These are phyloP conservation scores for Arxiozyma heterogenica DNA, from an alignment of 1,139 yeast species.

Conservation along the genomic window DNA sequence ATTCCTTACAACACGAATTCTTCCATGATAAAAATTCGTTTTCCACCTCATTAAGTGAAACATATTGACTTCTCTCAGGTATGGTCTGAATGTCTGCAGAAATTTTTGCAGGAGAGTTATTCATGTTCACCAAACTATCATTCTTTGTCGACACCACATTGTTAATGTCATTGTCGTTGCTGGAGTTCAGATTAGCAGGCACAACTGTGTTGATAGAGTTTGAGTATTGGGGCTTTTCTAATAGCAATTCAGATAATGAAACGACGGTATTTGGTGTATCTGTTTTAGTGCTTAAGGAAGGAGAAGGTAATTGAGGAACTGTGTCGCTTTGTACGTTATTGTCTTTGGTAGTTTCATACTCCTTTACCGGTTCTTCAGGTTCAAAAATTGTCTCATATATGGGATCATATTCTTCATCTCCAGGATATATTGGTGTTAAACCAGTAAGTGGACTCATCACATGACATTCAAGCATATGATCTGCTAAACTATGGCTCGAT, in stretches of 20 bases:
- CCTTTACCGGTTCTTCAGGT: not conserved
- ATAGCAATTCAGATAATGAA: not conserved
- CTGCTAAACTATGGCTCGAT: constrained; percentile 13
- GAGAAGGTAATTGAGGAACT: not conserved
- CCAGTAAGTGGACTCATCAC: constrained; percentile 10
- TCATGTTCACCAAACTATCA: too few species aligned
- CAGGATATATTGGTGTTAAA: constrained; percentile 1
- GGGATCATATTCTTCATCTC: not conserved
- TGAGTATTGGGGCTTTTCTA: not conserved
- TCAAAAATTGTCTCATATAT: not conserved
- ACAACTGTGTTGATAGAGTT: not conserved
- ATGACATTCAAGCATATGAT: constrained; percentile 16
- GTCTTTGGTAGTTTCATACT: not conserved
- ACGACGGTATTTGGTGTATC: not conserved
- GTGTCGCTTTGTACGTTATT: not conserved
- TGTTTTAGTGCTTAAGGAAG: not conserved
- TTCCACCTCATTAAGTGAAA: not conserved
- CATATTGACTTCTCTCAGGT: not conserved
- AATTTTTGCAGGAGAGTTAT: not conserved
- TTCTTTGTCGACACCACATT: not conserved
- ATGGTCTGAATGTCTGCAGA: not conserved
- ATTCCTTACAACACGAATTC: constrained; percentile 14
- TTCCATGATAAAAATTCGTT: constrained; percentile 9
- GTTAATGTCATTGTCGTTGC: not conserved
- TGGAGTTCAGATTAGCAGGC: not conserved